Evolutionary conservation across 495 filamentous ascomycete species (phyloP).

Genomic region (Trichodelitschia bisporula): DNA sequence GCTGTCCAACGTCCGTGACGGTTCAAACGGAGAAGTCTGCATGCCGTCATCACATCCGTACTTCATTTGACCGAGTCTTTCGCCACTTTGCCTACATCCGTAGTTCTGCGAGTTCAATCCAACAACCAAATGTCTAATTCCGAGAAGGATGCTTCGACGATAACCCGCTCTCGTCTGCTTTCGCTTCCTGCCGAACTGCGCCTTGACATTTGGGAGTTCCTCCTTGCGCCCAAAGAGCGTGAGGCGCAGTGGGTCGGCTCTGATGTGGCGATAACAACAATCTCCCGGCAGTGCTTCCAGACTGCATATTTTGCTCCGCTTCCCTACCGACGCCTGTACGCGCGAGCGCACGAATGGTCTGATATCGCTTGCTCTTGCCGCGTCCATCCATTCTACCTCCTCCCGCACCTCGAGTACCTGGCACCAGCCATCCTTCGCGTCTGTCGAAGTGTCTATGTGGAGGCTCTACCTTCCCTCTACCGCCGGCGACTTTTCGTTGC

Average conservation of each 20-base stretch:
- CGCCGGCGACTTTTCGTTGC: background rate
- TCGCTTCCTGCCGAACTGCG: background rate
- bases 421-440: background rate
- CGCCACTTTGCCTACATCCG: too few relatives aligned
- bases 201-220: background rate
- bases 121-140: too few relatives aligned
- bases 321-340: background rate
- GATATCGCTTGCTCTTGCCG: background rate
- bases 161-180: too few relatives aligned
- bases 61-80: too few relatives aligned
- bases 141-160: too few relatives aligned
- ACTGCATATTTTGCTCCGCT: too few relatives aligned
- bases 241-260: background rate
- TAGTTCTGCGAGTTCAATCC: too few relatives aligned
- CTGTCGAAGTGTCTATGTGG: background rate
- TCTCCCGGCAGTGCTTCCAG: too few relatives aligned
- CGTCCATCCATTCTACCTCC: background rate
- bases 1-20: too few relatives aligned
- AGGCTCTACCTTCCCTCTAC: background rate
- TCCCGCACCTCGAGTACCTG: background rate
- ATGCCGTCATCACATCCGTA: too few relatives aligned
- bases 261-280: too few relatives aligned
- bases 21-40: too few relatives aligned
- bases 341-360: background rate
- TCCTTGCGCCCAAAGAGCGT: background rate